phyloP scores from a whole-genome alignment of 306 rosid species.

The Benincasa hispida region DNA sequence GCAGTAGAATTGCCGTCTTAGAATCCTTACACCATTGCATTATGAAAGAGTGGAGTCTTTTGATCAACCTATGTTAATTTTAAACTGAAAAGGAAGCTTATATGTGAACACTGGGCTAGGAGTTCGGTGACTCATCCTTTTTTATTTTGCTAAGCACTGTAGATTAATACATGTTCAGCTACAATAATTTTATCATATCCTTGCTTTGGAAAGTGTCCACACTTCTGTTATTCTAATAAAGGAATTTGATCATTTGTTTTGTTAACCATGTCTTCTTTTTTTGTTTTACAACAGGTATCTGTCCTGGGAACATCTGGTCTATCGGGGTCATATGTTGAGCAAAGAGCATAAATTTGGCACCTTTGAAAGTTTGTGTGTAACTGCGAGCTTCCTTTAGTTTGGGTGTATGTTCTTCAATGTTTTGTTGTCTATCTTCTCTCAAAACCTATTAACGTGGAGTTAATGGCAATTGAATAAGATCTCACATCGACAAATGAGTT shows the following conservation, averaged over 20 bases:
- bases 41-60: neutral
- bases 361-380: slow-evolving; percentile 17
- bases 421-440: slow-evolving; percentile 16
- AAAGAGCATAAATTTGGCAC: slow-evolving; percentile 48
- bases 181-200: neutral
- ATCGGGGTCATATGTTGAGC: slow-evolving; percentile 86
- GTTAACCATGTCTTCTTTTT: neutral
- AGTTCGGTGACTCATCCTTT: neutral
- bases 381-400: slow-evolving; percentile 18
- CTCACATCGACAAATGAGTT: slow-evolving; percentile 14
- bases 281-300: slow-evolving; percentile 40
- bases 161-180: neutral
- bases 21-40: neutral
- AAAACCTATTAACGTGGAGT: slow-evolving; percentile 14
- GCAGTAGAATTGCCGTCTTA: neutral
- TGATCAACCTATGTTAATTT: neutral
- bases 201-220: neutral
- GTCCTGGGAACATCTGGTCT: slow-evolving; percentile 98
- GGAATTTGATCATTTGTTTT: neutral
- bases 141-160: neutral
- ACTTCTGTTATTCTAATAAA: neutral
- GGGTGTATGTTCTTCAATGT: slow-evolving; percentile 18
- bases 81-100: neutral
- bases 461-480: slow-evolving; percentile 43
- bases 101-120: neutral